Evolutionary conservation across 768 basidiomycete genomes (phyloP), one percentile per base, ranked within the genome.

Genomic region (Lactarius quietus): DNA sequence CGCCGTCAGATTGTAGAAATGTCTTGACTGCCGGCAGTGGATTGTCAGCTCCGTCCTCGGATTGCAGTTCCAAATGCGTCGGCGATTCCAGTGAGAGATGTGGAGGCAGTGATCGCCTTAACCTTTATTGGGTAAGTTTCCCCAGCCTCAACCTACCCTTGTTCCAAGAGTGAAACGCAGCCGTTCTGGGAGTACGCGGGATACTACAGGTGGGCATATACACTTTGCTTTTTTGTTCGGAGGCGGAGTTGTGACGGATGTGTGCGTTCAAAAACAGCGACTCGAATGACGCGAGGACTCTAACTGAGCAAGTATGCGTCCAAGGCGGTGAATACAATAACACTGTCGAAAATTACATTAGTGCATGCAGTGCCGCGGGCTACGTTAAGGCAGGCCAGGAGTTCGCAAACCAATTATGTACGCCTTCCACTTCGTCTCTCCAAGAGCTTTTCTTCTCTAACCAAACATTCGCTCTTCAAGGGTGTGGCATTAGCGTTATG

Each of bases 51-150:
- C 74, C 81, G 41, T 65, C 73, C 7, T 74, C 84, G 0, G 83
- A 88, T 53, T 91, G 89, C 72, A 82, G 81, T 71, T n/a, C n/a
- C n/a, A n/a, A n/a, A n/a, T n/a, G n/a, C n/a, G n/a, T n/a, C n/a
- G n/a, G n/a, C n/a, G n/a, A n/a, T n/a, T n/a, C n/a, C n/a, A n/a
- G n/a, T n/a, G n/a, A n/a, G n/a, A n/a, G n/a, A n/a, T n/a, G n/a
- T 70, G 89, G 89, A 57, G 85, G 83, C 2, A 83, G 82, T 1
- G 73, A 78, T 72, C 82, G 80, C 31, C 78, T 90, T 17, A 86
- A 85, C 69, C 73, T 90, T 6, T 91, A 85, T 75, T 85, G 81
- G 82, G n/a, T n/a, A n/a, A n/a, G n/a, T n/a, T n/a, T n/a, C n/a
- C n/a, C n/a, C n/a, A n/a, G n/a, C n/a, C n/a, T n/a, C n/a, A n/a